Base-by-base conservation (phyloP, 495 filamentous ascomycete genomes). In the Cryomyces minteri region DNA sequence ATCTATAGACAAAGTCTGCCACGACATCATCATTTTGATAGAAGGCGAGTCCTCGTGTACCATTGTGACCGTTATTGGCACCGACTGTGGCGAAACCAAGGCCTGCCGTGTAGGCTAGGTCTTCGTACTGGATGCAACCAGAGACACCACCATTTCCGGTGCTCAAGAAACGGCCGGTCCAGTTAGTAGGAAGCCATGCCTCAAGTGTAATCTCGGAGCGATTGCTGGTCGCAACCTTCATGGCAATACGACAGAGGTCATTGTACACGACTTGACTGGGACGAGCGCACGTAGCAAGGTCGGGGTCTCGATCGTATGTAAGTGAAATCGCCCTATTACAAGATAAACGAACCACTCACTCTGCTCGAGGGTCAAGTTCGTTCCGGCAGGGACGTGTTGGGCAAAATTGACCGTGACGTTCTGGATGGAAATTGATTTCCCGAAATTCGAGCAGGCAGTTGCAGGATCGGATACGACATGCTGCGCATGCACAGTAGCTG, bases 41-140 rank as follows among this genome's bases (percentile, higher is more conserved):
- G 52, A 78, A 76, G 0, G 65, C 57, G 18, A 60, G 44, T 8
- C 70, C 73, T 5, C 61, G 61, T 1, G 66, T 69, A 14, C 74
- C 73, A 51, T 72, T 68, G 48, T 77, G 72, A 5, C 73, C 71
- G 37, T 41, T 46, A 36, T 57, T 52, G 1, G 44, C 52, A 5
- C 72, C 72, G 7, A 74, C 67, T 6, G 65, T 62, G 0, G 74
- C 68, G 43, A 80, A 79, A 1, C 73, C 73, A 32, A 68, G 51
- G 14, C 51, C 45, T 4, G 68, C 48, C 39, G 31, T 46, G 48
- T 60, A 58, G 4, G 55, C 51, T 25, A 61, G 47, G 34, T 59
- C 52, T 5, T 32, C 51, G 48, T 61, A 61, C 1, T 40, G 32
- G 18, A 54, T 52, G 40, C 54, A 57, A 8, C 60, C 60, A 32